A percentile compares a stretch with the other conserved stretches of the same genome.
These are phyloP conservation scores for Fusarium sp. DNA, from an alignment of 2,329 filamentous ascomycete species.

Conservation along the genomic window DNA sequence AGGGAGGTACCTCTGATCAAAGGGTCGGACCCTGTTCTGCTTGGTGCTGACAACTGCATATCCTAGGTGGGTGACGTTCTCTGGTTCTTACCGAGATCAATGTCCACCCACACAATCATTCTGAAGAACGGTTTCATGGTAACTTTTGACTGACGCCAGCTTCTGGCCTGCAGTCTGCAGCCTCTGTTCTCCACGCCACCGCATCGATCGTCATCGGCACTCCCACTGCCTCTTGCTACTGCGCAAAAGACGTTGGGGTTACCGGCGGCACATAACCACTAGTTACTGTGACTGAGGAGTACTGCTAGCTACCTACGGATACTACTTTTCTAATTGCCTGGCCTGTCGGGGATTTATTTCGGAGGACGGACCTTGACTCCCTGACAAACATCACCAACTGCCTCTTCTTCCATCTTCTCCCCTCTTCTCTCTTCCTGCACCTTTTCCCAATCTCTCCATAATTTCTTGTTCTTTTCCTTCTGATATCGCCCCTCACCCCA, in stretches of 20 bases:
- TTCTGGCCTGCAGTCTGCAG: slow-evolving; percentile 13
- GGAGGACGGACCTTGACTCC: slow-evolving; percentile 16
- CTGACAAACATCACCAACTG: slow-evolving; percentile 30
- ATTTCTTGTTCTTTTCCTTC: slow-evolving; percentile 19
- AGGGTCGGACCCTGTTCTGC: slow-evolving; percentile 20
- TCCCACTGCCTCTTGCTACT: slow-evolving; percentile 35
- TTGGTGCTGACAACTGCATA: slow-evolving; percentile 37
- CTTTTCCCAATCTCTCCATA: slow-evolving; percentile 38
- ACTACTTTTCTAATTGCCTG: slow-evolving; percentile 13
- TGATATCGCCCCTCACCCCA: slow-evolving; percentile 41
- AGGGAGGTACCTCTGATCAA: slow-evolving; percentile 17
- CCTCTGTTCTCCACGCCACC: slow-evolving; percentile 44
- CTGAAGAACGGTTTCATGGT: slow-evolving; percentile 38
- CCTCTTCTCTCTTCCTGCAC: slow-evolving; percentile 34
- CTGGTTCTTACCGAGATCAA: slow-evolving; percentile 36
- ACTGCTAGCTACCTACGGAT: not conserved
- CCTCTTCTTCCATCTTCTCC: slow-evolving; percentile 30
- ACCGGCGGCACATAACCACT: slow-evolving; percentile 35
- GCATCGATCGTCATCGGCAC: slow-evolving; percentile 50
- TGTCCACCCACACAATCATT: slow-evolving; percentile 16
- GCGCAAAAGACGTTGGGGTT: slow-evolving; percentile 35
- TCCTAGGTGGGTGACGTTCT: slow-evolving; percentile 36
- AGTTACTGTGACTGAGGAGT: slow-evolving; percentile 12
- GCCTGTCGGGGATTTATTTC: slow-evolving; percentile 16
- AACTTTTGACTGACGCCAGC: slow-evolving; percentile 36